Evolutionary conservation across 345 rosid genomes (phyloP), one percentile per base, ranked within the genome.

Genomic region (Ceriops zippeliana): DNA sequence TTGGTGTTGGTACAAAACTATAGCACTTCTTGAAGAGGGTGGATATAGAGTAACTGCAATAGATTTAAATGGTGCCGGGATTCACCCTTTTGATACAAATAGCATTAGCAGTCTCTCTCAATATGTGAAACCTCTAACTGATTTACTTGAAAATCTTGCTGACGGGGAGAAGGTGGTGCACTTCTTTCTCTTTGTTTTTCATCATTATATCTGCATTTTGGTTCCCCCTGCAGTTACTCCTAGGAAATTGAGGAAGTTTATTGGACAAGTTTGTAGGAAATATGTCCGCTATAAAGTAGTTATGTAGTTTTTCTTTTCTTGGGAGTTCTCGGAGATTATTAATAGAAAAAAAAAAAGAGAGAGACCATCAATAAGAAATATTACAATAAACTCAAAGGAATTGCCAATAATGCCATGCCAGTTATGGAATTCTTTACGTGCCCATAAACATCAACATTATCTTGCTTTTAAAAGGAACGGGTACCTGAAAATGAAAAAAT

Each of bases 1-100:
- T 9, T 89, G 95, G 92, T 88, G 92, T 73, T 90, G 95, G 92
- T 89, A 88, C 37, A 89, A 91, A 78, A 86, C 92, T 24, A 87
- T 87, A 61, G 74, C 96, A 5, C 89, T 87, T 53, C 74, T 91
- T 61, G 75, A 75, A 67, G 87, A 80, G 76, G 73, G 62, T 73
- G 91, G 91, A 1, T 86, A 82, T 64, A 73, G 75, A 67, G 92
- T 86, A 21, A 87, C 85, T 52, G 90, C 88, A 2, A 80, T 87
- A 38, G 91, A 86, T 78, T 76, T 91, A 58, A 75, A 87, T 9
- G 97, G 88, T 61, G 86, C 88, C 11, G 91, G 92, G 19, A 82
- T 81, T 1, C 78, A 76, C 63, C 80, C 87, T 0, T 77, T 75
- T 66, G 91, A 86, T 61, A 52, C 89, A 3, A 86, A 83, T 73